Percentiles rank a stretch among this genome's conserved stretches.
Conservation (phyloP, 805 yeast genomes). For the Kluyveromyces wickerhamii region DNA sequence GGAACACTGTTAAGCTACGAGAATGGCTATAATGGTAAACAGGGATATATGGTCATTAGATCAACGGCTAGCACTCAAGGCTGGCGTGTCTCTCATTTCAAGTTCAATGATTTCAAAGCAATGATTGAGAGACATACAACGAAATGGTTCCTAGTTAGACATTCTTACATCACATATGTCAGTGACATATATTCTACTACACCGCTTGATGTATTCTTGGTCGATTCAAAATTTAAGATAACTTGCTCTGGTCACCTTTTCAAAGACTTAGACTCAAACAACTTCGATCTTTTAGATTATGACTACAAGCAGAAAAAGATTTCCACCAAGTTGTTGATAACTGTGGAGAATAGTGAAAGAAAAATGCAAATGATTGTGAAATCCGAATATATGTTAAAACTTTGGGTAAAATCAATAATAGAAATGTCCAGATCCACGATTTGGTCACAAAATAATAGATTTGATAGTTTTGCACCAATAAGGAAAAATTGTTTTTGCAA, state of each 20-base stretch:
- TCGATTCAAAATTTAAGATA: conserved; percentile 68
- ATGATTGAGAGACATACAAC: conserved; percentile 87
- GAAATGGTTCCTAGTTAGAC: conserved; percentile 86
- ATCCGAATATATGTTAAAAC: conserved; percentile 52
- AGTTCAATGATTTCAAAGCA: conserved; percentile 66
- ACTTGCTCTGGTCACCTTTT: conserved; percentile 34
- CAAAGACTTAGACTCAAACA: conserved; percentile 1
- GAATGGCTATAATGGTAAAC: conserved; percentile 75
- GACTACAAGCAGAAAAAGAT: conserved; percentile 31
- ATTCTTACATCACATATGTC: conserved; percentile 77
- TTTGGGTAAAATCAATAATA: conserved; percentile 70
- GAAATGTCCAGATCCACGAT: conserved; percentile 58
- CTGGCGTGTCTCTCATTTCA: conserved; percentile 90
- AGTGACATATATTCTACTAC: conserved; percentile 80
- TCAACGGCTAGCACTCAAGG: conserved; percentile 86
- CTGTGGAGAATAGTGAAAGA: conserved; percentile 68
- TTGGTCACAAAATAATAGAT: conserved; percentile 73
- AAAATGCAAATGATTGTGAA: conserved; percentile 64
- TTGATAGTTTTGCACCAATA: conserved; percentile 88
- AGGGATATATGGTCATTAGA: conserved; percentile 73
- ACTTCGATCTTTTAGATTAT: conserved; percentile 16
- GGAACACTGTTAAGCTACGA: conserved; percentile 80
- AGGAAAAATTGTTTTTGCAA: conserved; percentile 81
- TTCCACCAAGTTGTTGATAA: conserved; percentile 47
- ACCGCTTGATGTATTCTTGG: conserved; percentile 83